Conservation (phyloP, 2,329 filamentous ascomycete genomes). For the Ceratocystis destructans region DNA sequence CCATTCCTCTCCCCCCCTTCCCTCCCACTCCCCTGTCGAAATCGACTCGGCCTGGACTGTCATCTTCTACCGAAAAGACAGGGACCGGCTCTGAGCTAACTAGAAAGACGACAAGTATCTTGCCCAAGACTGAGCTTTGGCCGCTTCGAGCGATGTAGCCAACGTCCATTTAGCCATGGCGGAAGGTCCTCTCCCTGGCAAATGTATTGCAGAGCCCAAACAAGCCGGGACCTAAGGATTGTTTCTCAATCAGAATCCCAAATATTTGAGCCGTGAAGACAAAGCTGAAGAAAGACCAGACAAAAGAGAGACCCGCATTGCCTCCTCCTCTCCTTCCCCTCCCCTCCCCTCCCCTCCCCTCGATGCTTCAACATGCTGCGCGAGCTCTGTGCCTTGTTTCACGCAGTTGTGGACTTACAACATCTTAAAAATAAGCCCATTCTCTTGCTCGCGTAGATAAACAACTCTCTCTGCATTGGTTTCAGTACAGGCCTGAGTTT, state of each 20-base stretch:
- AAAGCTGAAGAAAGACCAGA: too few relatives aligned
- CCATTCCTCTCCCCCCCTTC: not conserved
- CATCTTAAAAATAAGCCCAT: not conserved
- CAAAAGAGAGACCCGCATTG: too few relatives aligned
- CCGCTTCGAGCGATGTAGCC: not conserved
- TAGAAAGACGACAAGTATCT: not conserved
- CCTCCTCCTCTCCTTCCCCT: not conserved
- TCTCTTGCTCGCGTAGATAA: not conserved
- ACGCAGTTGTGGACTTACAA: not conserved
- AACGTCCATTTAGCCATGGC: not conserved
- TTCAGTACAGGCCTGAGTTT: not conserved
- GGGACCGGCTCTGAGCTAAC: not conserved
- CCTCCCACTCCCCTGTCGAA: not conserved
- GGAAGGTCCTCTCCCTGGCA: not conserved
- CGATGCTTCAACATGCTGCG: not conserved
- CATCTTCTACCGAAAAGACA: constrained; percentile 4
- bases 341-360: not conserved
- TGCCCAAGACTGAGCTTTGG: not conserved
- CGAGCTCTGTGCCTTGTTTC: not conserved
- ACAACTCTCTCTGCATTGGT: not conserved
- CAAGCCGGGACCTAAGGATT: not conserved
- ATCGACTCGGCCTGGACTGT: constrained; percentile 3
- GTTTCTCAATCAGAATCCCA: too few relatives aligned
- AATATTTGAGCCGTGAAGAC: too few relatives aligned
- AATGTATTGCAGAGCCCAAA: not conserved